Evolutionary conservation across 2,329 filamentous ascomycete genomes (phyloP), one percentile per base, ranked within the genome.

Genomic region (Aspergillus intermedius): DNA sequence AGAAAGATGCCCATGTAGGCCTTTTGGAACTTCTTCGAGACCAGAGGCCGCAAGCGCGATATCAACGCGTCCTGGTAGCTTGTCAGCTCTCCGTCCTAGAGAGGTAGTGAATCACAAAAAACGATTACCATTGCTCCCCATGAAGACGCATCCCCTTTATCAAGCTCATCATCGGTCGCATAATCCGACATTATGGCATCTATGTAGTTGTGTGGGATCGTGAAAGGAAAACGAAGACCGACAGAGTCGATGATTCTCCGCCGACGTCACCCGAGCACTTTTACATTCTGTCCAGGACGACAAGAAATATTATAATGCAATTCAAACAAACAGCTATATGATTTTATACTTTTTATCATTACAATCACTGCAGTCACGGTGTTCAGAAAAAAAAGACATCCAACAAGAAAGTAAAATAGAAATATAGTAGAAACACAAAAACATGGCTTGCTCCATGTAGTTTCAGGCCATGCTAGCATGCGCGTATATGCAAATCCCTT

Each of bases 1-100:
- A 85, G 73, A 12, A 77, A 54, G 12, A 76, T 80, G 50, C 79
- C 80, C 43, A 88, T 65, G 62, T 87, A 88, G 25, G 82, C 78
- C 58, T 79, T 77, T 45, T 78, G 74, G n/a, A 84, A 81, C 28
- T 78, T 70, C 47, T 78, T 82, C 2, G 84, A 87, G 45, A 79
- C 72, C 48, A 78, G 72, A 55, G 78, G 64, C 52, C 73, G 76
- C 53, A 84, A 58, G 15, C 81, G 81, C 23, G 70, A 64, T 48
- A 80, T 69, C 50, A 80, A 60, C 50, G 74, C 67, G 57, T 76
- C 73, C 81, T 85, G 55, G 52, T 42, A 50, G 25, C 25, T 22
- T 19, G 48, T 63, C 48, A 63, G 62, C 41, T 12, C 46, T 63
- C 48, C 60, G 61, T 51, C 42, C 40, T 34, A 44, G 21, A 39